Conservation (phyloP, 2,329 filamentous ascomycete species). For the Colletotrichum orchidophilum region DNA sequence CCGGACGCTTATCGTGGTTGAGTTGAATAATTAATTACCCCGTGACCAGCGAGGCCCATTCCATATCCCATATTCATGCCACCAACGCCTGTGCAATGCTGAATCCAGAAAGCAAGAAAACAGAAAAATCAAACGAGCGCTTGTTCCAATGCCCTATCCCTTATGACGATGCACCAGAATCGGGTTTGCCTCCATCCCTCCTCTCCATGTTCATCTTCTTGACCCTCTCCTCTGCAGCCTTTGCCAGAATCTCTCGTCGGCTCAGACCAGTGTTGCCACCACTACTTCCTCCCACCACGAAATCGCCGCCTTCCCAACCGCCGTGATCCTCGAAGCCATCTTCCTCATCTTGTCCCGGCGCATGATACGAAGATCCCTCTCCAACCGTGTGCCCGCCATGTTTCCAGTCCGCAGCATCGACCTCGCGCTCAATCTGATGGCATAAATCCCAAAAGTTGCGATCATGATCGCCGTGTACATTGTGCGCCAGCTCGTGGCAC, state of each 20-base stretch:
- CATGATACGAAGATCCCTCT: constrained; percentile 70
- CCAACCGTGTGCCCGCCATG: constrained; percentile 73
- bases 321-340: constrained; percentile 72
- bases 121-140: background rate
- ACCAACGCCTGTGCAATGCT: constrained; percentile 29
- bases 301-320: constrained; percentile 83
- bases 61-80: background rate
- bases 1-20: background rate
- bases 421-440: constrained; percentile 86
- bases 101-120: background rate
- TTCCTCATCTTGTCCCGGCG: constrained; percentile 59
- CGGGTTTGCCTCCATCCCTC: constrained; percentile 34
- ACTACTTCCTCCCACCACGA: constrained; percentile 70
- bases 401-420: constrained; percentile 82
- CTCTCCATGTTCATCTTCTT: constrained; percentile 51
- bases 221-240: constrained; percentile 75
- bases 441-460: constrained; percentile 90
- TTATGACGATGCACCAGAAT: constrained; percentile 26
- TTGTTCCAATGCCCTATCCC: background rate
- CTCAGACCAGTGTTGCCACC: constrained; percentile 64
- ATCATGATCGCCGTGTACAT: constrained; percentile 87
- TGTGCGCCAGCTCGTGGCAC: constrained; percentile 95
- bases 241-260: constrained; percentile 78
- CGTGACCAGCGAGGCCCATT: background rate
- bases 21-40: background rate